Evolutionary conservation across 1,139 yeast species (phyloP).

Genomic region (Blastobotrys illinoisensis): DNA sequence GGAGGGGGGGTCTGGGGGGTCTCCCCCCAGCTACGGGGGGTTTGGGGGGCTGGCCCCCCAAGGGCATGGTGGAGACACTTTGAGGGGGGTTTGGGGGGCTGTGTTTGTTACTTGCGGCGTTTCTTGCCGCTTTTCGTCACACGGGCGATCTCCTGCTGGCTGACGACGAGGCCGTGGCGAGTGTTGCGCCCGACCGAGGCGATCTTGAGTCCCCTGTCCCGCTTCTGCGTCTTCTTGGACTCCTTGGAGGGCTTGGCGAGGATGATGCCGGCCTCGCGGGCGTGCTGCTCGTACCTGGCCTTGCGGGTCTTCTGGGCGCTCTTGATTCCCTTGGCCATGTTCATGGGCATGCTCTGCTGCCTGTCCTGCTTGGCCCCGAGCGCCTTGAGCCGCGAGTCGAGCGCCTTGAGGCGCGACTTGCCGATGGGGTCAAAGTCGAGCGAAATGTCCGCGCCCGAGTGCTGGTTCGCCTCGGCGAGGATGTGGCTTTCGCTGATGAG

Average conservation of each 20-base stretch:
- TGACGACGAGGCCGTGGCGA: slow-evolving; percentile 72
- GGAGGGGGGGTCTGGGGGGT: no score
- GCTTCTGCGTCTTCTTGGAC: slow-evolving; percentile 29
- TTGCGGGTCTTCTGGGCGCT: slow-evolving; percentile 49
- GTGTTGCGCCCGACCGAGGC: slow-evolving; percentile 75
- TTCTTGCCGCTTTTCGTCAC: slow-evolving; percentile 8
- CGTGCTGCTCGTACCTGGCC: slow-evolving; percentile 61
- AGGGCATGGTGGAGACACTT: no score
- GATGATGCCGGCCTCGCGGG: slow-evolving; percentile 83
- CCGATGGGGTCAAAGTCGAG: slow-evolving; percentile 76
- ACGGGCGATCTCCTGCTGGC: slow-evolving; percentile 56
- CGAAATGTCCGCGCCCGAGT: slow-evolving; percentile 72
- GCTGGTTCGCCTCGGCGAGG: slow-evolving; percentile 46
- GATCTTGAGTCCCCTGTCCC: slow-evolving; percentile 78
- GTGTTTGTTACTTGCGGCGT: not conserved
- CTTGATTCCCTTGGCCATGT: slow-evolving; percentile 78
- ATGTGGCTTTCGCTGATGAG: slow-evolving; percentile 83
- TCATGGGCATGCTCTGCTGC: slow-evolving; percentile 81
- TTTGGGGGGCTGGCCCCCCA: no score
- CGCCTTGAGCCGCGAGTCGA: slow-evolving; percentile 59
- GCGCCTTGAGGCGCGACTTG: slow-evolving; percentile 66
- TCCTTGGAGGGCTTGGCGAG: slow-evolving; percentile 48
- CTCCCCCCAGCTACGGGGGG: no score
- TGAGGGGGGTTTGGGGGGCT: no score
- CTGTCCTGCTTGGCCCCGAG: slow-evolving; percentile 39